A percentile compares a stretch with the other conserved stretches of the same genome.
These are phyloP conservation scores for Parathielavia appendiculata DNA, from an alignment of 495 filamentous ascomycete species.

Conservation along the genomic window DNA sequence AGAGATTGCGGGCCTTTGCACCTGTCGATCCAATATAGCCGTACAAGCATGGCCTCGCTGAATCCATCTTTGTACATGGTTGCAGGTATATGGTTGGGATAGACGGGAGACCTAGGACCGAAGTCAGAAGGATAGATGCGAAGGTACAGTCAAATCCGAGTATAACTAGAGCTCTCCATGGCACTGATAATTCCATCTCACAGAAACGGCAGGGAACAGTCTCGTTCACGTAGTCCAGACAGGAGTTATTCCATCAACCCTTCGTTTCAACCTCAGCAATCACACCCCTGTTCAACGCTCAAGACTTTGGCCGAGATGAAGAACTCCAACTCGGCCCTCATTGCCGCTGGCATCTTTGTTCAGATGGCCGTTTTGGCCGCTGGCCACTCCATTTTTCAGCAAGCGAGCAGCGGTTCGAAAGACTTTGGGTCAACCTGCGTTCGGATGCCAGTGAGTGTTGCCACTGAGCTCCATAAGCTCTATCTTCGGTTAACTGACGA, in stretches of 20 bases:
- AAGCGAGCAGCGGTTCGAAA: constrained; percentile 18
- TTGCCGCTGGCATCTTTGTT: constrained; percentile 17
- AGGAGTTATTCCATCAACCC: no score
- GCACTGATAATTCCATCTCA: not conserved
- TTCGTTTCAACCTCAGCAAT: not conserved
- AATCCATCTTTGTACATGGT: not conserved
- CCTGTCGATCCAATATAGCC: constrained; percentile 17
- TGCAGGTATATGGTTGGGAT: not conserved
- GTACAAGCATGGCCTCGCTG: not conserved
- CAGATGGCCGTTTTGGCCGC: constrained; percentile 15
- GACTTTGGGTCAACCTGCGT: constrained; percentile 23
- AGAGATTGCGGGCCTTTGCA: constrained; percentile 6
- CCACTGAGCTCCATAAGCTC: constrained; percentile 27
- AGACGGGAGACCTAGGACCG: not conserved
- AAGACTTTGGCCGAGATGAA: constrained; percentile 20
- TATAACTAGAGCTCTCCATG: not conserved
- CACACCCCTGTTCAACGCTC: not conserved
- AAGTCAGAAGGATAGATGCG: not conserved
- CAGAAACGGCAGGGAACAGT: no score
- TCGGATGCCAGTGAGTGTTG: constrained; percentile 29
- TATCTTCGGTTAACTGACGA: not conserved
- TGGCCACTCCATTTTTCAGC: constrained; percentile 42
- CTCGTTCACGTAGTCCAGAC: no score
- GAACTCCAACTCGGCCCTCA: constrained; percentile 10
- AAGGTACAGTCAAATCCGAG: not conserved